These are phyloP conservation scores for Fusarium coicis DNA, from an alignment of 2,329 filamentous ascomycete species.

Conservation along the genomic window DNA sequence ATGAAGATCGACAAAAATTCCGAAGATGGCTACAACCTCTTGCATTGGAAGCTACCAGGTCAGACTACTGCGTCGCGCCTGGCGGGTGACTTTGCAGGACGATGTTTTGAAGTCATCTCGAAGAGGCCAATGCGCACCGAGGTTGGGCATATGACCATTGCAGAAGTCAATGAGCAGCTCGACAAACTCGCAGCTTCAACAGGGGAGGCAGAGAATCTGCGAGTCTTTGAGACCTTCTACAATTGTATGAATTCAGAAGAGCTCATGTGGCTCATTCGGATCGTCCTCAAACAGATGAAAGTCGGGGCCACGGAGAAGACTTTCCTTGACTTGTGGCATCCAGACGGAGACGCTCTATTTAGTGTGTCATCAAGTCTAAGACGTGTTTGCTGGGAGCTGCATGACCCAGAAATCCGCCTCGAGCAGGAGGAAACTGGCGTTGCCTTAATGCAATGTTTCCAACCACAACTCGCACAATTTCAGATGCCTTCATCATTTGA, in stretches of 20 bases:
- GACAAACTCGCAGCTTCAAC: constrained; percentile 80
- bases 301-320: constrained; percentile 87
- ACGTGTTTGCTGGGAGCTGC: constrained; percentile 93
- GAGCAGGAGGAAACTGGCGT: constrained; percentile 81
- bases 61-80: constrained; percentile 69
- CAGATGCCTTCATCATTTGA: constrained; percentile 83
- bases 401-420: constrained; percentile 76
- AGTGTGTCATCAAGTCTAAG: constrained; percentile 91
- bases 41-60: constrained; percentile 93
- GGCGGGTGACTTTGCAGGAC: constrained; percentile 91
- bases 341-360: constrained; percentile 80
- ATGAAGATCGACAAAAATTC: constrained; percentile 93
- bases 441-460: constrained; percentile 91
- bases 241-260: constrained; percentile 92
- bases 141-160: constrained; percentile 83
- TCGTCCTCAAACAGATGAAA: constrained; percentile 83
- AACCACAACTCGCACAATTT: constrained; percentile 93
- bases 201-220: constrained; percentile 85
- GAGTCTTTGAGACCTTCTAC: constrained; percentile 87
- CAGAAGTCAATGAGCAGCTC: constrained; percentile 87
- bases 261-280: constrained; percentile 92
- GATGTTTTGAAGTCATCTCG: constrained; percentile 87
- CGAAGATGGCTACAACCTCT: constrained; percentile 84
- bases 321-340: constrained; percentile 84
- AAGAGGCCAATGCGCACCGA: constrained; percentile 82